These are phyloP conservation scores for Leucocoprinus leucothites DNA, from an alignment of 768 basidiomycete species.

Conservation along the genomic window DNA sequence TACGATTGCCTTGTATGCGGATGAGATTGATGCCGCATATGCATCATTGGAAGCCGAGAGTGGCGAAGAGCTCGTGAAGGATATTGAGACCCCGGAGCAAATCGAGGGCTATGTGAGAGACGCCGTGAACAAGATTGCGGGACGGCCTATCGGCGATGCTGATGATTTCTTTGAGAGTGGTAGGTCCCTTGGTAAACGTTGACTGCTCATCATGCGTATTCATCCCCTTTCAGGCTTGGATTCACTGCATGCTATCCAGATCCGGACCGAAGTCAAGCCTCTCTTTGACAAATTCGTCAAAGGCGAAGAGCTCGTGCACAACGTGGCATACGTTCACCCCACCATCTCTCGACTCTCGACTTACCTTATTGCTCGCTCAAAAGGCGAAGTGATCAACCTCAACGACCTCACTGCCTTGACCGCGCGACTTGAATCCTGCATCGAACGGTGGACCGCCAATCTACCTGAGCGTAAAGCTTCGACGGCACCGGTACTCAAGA, in stretches of 20 bases:
- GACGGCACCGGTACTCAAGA: background rate
- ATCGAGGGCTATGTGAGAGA: constrained; percentile 6
- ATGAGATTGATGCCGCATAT: constrained; percentile 25
- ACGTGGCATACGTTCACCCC: constrained; percentile 7
- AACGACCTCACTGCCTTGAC: background rate
- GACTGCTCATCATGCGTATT: background rate
- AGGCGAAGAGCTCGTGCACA: constrained; percentile 3
- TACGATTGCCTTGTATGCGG: constrained; percentile 18
- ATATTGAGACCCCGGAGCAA: constrained; percentile 9
- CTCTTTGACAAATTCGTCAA: background rate
- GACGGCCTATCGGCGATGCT: background rate
- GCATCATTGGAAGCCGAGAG: constrained; percentile 11
- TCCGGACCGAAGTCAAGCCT: constrained; percentile 9
- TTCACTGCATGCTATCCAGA: constrained; percentile 13
- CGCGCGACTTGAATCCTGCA: constrained; percentile 1
- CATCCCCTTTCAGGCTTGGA: constrained; percentile 5
- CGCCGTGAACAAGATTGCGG: background rate
- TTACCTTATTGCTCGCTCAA: background rate
- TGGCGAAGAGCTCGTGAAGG: background rate
- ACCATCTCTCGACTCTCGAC: constrained; percentile 7
- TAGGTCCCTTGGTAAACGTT: background rate
- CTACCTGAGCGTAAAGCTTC: background rate
- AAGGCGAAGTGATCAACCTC: background rate
- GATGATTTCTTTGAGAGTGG: constrained; percentile 13
- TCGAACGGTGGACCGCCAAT: constrained; percentile 5